Conservation (phyloP, 192 early-diverging fungal species). For the Powellomyces hirtus region DNA sequence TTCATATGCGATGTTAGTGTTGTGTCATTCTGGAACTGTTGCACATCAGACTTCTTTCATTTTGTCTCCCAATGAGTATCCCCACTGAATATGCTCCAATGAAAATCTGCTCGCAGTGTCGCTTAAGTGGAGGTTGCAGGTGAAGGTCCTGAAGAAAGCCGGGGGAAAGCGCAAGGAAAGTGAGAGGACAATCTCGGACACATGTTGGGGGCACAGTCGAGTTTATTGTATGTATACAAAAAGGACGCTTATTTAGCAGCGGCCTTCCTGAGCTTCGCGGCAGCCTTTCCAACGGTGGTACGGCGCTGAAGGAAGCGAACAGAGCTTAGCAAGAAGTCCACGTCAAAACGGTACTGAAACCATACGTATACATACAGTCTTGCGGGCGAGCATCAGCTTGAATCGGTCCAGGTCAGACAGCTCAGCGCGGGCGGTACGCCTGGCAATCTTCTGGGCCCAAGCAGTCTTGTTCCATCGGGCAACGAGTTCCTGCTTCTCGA, state of each 20-base stretch:
- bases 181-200: too few species aligned
- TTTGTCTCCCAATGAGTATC: too few species aligned
- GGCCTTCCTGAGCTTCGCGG: slow-evolving; percentile 41
- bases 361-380: slow-evolving; percentile 63
- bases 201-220: too few species aligned
- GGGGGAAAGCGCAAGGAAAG: too few species aligned
- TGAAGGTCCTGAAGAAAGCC: too few species aligned
- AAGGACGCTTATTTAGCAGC: slow-evolving; percentile 10
- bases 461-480: slow-evolving; percentile 83
- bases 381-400: slow-evolving; percentile 93
- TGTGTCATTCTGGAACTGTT: too few species aligned
- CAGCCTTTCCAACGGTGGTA: slow-evolving; percentile 42
- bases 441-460: slow-evolving; percentile 95
- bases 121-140: too few species aligned
- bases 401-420: slow-evolving; percentile 97
- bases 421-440: slow-evolving; percentile 71
- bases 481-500: slow-evolving; percentile 82
- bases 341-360: background rate
- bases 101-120: too few species aligned
- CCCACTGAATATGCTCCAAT: too few species aligned
- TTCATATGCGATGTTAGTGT: too few species aligned
- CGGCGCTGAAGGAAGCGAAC: slow-evolving; percentile 23
- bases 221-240: background rate
- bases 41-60: too few species aligned
- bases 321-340: background rate